Evolutionary conservation across 495 filamentous ascomycete genomes (phyloP).

Genomic region (Thozetella sp.): DNA sequence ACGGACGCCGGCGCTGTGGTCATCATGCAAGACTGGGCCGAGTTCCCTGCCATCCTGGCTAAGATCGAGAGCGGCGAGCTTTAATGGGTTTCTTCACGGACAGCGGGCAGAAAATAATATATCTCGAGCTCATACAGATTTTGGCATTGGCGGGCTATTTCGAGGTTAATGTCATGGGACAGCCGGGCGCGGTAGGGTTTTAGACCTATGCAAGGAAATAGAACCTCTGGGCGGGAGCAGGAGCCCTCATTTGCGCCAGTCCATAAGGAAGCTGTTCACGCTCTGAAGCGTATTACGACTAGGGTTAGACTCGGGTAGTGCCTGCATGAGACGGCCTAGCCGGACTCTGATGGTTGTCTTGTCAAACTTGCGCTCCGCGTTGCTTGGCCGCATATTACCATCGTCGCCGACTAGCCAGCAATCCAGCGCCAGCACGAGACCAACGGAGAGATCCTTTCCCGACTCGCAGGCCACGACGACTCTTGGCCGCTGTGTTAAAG

Average conservation of each 20-base stretch:
- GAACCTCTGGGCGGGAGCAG: too few species aligned
- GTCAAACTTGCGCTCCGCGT: slow-evolving; percentile 41
- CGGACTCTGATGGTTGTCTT: slow-evolving; percentile 78
- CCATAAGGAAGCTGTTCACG: slow-evolving; percentile 87
- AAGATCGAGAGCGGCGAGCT: slow-evolving; percentile 56
- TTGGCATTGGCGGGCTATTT: neutral
- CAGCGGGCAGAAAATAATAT: too few species aligned
- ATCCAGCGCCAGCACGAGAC: slow-evolving; percentile 49
- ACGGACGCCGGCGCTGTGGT: slow-evolving; percentile 69
- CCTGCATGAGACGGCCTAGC: slow-evolving; percentile 76
- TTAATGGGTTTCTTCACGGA: slow-evolving; percentile 6
- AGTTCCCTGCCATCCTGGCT: slow-evolving; percentile 72
- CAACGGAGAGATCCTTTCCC: slow-evolving; percentile 42
- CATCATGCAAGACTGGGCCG: slow-evolving; percentile 85
- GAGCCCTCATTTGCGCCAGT: slow-evolving; percentile 28
- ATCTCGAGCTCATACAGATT: too few species aligned
- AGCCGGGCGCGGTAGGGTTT: neutral
- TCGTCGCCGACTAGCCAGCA: slow-evolving; percentile 40
- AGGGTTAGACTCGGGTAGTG: slow-evolving; percentile 75
- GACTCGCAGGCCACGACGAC: slow-evolving; percentile 40
- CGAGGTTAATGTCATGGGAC: neutral
- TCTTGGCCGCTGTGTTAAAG: neutral
- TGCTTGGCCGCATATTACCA: slow-evolving; percentile 22
- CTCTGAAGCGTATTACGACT: slow-evolving; percentile 80
- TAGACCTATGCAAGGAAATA: neutral